Percentiles rank a stretch among this genome's conserved stretches.
phyloP scores from a whole-genome alignment of 345 rosid genomes.

The Citrus sp. region DNA sequence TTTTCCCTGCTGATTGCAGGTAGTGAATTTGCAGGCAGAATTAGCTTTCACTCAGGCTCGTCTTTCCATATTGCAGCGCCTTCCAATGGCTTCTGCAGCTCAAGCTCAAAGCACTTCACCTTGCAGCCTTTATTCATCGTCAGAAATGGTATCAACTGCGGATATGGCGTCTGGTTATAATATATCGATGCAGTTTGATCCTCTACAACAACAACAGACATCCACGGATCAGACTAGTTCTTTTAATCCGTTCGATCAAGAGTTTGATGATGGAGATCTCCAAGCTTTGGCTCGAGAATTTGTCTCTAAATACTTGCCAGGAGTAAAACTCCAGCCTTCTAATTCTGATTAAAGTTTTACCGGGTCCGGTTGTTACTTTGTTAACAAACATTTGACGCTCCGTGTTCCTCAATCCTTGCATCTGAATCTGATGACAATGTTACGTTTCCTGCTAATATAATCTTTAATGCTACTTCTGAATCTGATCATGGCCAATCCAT shows the following conservation, averaged over 20 bases:
- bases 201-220: conserved; percentile 5
- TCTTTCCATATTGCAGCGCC: conserved; percentile 47
- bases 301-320: conserved; percentile 43
- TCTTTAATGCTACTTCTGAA: background rate
- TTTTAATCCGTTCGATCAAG: conserved; percentile 20
- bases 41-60: conserved; percentile 63
- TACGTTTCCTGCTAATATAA: background rate
- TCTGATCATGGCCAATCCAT: background rate
- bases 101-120: conserved; percentile 15
- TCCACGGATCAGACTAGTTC: conserved; percentile 7
- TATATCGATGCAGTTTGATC: conserved; percentile 28
- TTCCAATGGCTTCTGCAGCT: conserved; percentile 24
- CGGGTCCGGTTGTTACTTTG: background rate
- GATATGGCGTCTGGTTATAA: conserved; percentile 26
- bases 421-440: background rate
- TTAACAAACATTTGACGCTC: background rate
- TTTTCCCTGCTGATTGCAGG: conserved; percentile 28
- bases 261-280: conserved; percentile 28
- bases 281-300: conserved; percentile 48
- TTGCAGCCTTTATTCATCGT: conserved; percentile 9
- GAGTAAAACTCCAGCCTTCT: conserved; percentile 31
- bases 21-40: conserved; percentile 76
- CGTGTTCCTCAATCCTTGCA: background rate
- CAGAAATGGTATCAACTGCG: conserved; percentile 18
- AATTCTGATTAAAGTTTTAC: conserved; percentile 11